Evolutionary conservation across 176 grass and related monocot species (phyloP), one percentile per base, ranked within the genome.

Genomic region (Zizania latifolia): DNA sequence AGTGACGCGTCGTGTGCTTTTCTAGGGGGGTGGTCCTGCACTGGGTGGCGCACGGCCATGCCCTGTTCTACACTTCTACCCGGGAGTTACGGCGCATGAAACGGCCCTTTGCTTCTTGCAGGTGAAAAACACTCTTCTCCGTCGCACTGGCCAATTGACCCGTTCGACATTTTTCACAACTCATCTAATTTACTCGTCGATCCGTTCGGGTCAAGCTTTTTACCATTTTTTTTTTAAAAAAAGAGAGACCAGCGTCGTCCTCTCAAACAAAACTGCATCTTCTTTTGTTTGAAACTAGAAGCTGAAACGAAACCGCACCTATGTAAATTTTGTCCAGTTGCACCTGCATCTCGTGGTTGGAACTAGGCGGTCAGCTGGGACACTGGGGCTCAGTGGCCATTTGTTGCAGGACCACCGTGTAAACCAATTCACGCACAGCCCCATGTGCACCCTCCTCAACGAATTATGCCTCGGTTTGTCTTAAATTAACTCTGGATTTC

Each of bases 321-420:
- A 37, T 73, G 10, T n/a, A n/a, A 74, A 55, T 14, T n/a, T 14
- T 53, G 46, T 2, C 30, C 10, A 38, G 3, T 41, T 56, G 21
- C 23, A 8, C 8, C 33, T 6, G 46, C 50, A 65, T 50, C 48
- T 53, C 36, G 23, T 22, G 21, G 10, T 4, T 55, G n/a, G 36
- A 53, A 53, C n/a, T n/a, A n/a, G n/a, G n/a, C n/a, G n/a, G 16
- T 53, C 22, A 3, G 48, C 19, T 1, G 48, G 48, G 79, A 58
- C 51, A 60, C 39, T 31, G 61, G 22, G 38, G 78, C 74, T 59
- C 5, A 61, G 32, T 61, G 40, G 8, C 39, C 54, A 54, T 68
- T 84, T 69, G 70, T 4, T 33, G 35, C 40, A 75, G 83, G 83
- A 75, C 77, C 70, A 56, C 58, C 17, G 10, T 70, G 40, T 58